Percentiles rank a stretch among this genome's conserved stretches.
phyloP scores from a whole-genome alignment of 306 rosid species.

The Crataegus laevigata region DNA sequence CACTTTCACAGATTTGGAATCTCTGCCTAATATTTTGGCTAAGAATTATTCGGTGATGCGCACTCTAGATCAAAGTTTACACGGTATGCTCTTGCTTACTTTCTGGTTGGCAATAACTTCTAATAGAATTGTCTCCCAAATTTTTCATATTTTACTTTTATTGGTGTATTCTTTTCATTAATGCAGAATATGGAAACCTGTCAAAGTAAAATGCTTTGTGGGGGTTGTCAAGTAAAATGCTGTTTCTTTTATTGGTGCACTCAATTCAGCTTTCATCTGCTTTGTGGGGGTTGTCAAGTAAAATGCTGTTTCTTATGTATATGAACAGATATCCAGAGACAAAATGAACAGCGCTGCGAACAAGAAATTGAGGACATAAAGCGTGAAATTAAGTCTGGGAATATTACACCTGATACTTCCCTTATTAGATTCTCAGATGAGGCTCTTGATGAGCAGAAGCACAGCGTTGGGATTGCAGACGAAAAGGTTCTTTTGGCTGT shows the following conservation, averaged over 20 bases:
- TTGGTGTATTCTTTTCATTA: background rate
- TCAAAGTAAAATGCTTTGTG: background rate
- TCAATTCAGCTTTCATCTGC: background rate
- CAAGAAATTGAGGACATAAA: constrained; percentile 87
- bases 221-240: background rate
- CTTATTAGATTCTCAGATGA: constrained; percentile 77
- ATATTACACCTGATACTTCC: constrained; percentile 52
- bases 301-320: background rate
- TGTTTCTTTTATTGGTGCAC: background rate
- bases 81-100: constrained; percentile 37
- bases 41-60: constrained; percentile 77
- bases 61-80: constrained; percentile 84
- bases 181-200: background rate
- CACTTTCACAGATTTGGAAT: constrained; percentile 59
- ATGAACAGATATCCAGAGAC: constrained; percentile 65
- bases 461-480: constrained; percentile 84
- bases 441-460: constrained; percentile 96
- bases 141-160: background rate
- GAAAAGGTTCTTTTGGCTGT: constrained; percentile 87
- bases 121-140: background rate
- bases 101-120: background rate
- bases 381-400: constrained; percentile 66
- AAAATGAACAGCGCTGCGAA: constrained; percentile 81
- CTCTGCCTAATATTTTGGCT: constrained; percentile 79
- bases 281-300: background rate